These are phyloP conservation scores for Nemania sp. DNA, from an alignment of 2,329 filamentous ascomycete species.

Conservation along the genomic window DNA sequence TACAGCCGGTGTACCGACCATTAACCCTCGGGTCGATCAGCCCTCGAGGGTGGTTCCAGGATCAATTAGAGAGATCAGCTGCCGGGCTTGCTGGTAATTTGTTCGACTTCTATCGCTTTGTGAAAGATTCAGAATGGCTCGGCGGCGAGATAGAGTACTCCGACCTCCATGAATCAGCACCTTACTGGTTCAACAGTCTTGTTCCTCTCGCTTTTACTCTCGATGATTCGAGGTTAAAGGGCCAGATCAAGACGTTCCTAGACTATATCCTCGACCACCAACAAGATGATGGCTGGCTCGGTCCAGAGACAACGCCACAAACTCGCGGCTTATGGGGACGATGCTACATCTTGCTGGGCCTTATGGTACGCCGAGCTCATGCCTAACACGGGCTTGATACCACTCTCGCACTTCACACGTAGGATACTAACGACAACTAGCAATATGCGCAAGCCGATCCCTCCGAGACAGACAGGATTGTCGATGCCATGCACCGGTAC, in stretches of 20 bases:
- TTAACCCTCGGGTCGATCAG: slow-evolving; percentile 36
- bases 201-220: slow-evolving; percentile 58
- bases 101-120: slow-evolving; percentile 59
- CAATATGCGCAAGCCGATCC: slow-evolving; percentile 54
- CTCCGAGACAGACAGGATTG: slow-evolving; percentile 46
- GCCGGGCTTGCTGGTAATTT: slow-evolving; percentile 39
- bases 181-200: slow-evolving; percentile 62
- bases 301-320: slow-evolving; percentile 49
- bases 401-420: too few species aligned
- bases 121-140: slow-evolving; percentile 54
- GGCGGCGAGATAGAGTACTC: slow-evolving; percentile 57
- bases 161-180: slow-evolving; percentile 55
- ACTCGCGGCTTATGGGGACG: slow-evolving; percentile 57
- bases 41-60: slow-evolving; percentile 37
- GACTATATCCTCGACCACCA: slow-evolving; percentile 54
- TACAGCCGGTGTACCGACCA: slow-evolving; percentile 35
- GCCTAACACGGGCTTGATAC: too few species aligned
- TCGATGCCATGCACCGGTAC: slow-evolving; percentile 55
- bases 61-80: slow-evolving; percentile 34
- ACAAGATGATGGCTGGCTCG: slow-evolving; percentile 59
- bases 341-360: slow-evolving; percentile 53
- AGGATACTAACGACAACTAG: slow-evolving; percentile 33
- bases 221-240: slow-evolving; percentile 52
- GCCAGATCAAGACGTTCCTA: slow-evolving; percentile 50
- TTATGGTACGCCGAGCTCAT: slow-evolving; percentile 46